Evolutionary conservation across 192 early-diverging fungal genomes (phyloP).

Genomic region (Linnemannia elongata): DNA sequence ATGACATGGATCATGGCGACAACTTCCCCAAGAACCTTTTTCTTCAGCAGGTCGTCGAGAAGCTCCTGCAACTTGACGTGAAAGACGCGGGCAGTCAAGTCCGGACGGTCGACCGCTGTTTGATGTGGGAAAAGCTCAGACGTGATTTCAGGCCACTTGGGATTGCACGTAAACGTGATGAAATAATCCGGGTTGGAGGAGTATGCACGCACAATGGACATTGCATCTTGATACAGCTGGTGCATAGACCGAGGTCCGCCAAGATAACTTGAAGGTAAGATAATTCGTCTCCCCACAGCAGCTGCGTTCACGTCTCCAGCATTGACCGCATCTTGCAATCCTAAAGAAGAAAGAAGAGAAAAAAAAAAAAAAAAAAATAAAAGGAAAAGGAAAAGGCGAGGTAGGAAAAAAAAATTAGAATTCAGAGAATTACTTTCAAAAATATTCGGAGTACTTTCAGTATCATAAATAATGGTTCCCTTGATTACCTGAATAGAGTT

Average conservation of each 20-base stretch:
- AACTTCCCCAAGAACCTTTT: conserved; percentile 27
- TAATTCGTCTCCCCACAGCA: background rate
- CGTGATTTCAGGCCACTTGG: no score
- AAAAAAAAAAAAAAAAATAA: no score
- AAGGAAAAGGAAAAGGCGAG: no score
- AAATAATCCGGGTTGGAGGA: conserved; percentile 20
- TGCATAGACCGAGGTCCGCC: conserved; percentile 31
- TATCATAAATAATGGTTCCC: no score
- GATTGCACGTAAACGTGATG: conserved; percentile 44
- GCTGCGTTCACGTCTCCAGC: background rate
- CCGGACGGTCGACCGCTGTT: no score
- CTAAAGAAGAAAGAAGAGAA: no score
- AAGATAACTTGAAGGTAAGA: conserved; percentile 37
- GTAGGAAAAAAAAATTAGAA: background rate
- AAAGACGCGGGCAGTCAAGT: no score
- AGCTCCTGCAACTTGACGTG: conserved; percentile 29
- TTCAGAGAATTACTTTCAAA: background rate
- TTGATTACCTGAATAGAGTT: background rate
- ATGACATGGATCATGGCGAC: conserved; percentile 17
- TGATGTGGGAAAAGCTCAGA: no score
- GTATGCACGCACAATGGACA: conserved; percentile 22
- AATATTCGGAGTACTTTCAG: no score
- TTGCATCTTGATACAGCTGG: conserved; percentile 51
- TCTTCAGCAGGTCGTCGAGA: conserved; percentile 15
- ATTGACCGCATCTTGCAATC: background rate